phyloP scores from a whole-genome alignment of 768 basidiomycete genomes.

The Pisolithus tinctorius region DNA sequence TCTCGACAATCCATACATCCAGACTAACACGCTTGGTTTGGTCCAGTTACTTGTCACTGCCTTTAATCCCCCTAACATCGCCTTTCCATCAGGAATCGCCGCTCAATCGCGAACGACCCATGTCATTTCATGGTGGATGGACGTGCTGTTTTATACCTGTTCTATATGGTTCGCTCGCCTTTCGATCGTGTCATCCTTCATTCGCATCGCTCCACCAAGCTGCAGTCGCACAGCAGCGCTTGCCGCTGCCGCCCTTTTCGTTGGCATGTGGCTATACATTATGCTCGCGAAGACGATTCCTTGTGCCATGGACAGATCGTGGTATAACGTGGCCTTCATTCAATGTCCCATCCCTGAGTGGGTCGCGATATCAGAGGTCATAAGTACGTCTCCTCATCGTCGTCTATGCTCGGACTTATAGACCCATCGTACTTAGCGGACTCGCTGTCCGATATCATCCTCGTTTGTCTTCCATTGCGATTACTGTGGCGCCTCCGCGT shows the following conservation, averaged over 20 bases:
- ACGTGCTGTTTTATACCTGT: slow-evolving; percentile 16
- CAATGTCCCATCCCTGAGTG: slow-evolving; percentile 39
- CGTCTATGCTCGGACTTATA: background rate
- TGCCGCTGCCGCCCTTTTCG: slow-evolving; percentile 5
- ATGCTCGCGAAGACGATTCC: slow-evolving; percentile 27
- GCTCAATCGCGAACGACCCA: slow-evolving; percentile 12
- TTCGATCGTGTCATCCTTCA: slow-evolving; percentile 18
- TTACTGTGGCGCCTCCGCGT: slow-evolving; percentile 39
- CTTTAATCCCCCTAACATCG: slow-evolving; percentile 7
- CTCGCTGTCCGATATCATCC: slow-evolving; percentile 37
- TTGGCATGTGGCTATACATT: slow-evolving; percentile 15
- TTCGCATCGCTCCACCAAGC: slow-evolving; percentile 17
- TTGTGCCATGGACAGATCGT: slow-evolving; percentile 32
- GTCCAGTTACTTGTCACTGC: background rate
- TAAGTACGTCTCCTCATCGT: slow-evolving; percentile 31
- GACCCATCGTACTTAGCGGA: slow-evolving; percentile 31
- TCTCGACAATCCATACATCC: slow-evolving; percentile 18
- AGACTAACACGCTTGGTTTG: slow-evolving; percentile 7
- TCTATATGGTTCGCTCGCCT: slow-evolving; percentile 22
- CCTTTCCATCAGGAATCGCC: slow-evolving; percentile 17
- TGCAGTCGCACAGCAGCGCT: background rate
- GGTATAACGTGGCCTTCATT: slow-evolving; percentile 32
- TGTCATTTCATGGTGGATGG: slow-evolving; percentile 15
- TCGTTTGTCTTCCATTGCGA: slow-evolving; percentile 39
- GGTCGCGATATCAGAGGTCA: slow-evolving; percentile 47